Evolutionary conservation across 352 stramenopile species (phyloP), one percentile per base, ranked within the genome.

Genomic region (Globisporangium orthogonon): DNA sequence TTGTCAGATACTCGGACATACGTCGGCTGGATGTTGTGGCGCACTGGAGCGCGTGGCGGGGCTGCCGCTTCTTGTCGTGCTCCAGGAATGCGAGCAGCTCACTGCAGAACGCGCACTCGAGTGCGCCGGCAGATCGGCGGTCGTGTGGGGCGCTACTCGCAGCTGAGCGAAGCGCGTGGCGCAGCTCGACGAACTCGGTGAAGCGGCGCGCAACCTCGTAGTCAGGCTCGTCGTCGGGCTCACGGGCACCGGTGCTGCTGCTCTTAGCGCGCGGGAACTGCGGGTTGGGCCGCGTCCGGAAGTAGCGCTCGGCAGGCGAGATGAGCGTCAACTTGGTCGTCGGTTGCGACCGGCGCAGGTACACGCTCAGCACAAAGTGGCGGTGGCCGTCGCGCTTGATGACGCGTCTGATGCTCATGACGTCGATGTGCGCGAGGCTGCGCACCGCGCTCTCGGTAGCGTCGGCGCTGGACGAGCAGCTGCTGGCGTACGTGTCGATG

Each of bases 161-260:
- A 29, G 39, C 14, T 1, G 29, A 10, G 14, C 14, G 28, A 29
- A 52, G 47, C 29, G 13, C 47, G 7, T 39, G 28, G 28, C 47
- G 47, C 13, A 52, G 47, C 11, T 52, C 47, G 13, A 52, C 29
- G 44, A 89, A 89, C 44, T 89, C 74, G 23, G 68, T 79, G 61
- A 84, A 89, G 37, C 76, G 76, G 7, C 69, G 67, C 54, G 86
- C 65, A 35, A 89, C 69, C 10, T 67, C 65, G 54, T 76, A 83
- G 58, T 86, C 78, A 9, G 78, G 76, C 60, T 57, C 35, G 14
- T n/a, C 18, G 5, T 47, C 43, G 33, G 6, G n/a, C 50, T 54
- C 37, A 5, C 15, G 4, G 11, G 33, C 13, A 10, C n/a, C 50
- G 4, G 17, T 3, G 47, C 13, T 10, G 23, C 47, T 33, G 18